phyloP scores from a whole-genome alignment of 2,329 filamentous ascomycete species.

The Aspergillus sp. region DNA sequence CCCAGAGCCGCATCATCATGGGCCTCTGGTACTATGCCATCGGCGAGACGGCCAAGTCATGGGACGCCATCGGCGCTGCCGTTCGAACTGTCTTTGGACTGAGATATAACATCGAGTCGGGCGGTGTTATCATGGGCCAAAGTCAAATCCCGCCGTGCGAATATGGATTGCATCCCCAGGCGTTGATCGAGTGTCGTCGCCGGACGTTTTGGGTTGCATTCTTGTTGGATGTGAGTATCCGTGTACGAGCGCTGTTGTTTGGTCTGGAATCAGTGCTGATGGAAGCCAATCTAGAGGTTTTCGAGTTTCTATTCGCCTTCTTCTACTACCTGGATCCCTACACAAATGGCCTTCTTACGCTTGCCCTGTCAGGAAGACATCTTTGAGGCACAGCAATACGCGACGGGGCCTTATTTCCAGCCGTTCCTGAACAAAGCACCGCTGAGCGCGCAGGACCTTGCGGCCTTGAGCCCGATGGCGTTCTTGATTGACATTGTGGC shows the following conservation, averaged over 20 bases:
- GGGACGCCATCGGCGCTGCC: slow-evolving; percentile 57
- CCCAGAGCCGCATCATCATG: slow-evolving; percentile 60
- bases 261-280: slow-evolving; percentile 5
- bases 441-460: slow-evolving; percentile 29
- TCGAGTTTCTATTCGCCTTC: slow-evolving; percentile 51
- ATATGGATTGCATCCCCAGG: slow-evolving; percentile 50
- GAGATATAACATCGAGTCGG: slow-evolving; percentile 56
- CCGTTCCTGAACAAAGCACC: slow-evolving; percentile 40
- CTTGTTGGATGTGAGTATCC: slow-evolving; percentile 53
- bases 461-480: slow-evolving; percentile 46
- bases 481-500: slow-evolving; percentile 55
- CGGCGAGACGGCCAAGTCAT: slow-evolving; percentile 51
- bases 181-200: slow-evolving; percentile 58
- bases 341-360: slow-evolving; percentile 58
- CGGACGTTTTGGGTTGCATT: slow-evolving; percentile 66
- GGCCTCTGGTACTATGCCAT: slow-evolving; percentile 58
- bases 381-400: slow-evolving; percentile 54
- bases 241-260: too few relatives aligned
- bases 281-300: slow-evolving; percentile 40
- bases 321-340: slow-evolving; percentile 47
- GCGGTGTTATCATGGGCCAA: slow-evolving; percentile 41
- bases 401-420: slow-evolving; percentile 54
- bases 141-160: slow-evolving; percentile 37
- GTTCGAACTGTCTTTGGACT: slow-evolving; percentile 52
- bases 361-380: slow-evolving; percentile 54